Conservation (phyloP, 1,139 yeast species). For the Groenewaldozyma sp. region DNA sequence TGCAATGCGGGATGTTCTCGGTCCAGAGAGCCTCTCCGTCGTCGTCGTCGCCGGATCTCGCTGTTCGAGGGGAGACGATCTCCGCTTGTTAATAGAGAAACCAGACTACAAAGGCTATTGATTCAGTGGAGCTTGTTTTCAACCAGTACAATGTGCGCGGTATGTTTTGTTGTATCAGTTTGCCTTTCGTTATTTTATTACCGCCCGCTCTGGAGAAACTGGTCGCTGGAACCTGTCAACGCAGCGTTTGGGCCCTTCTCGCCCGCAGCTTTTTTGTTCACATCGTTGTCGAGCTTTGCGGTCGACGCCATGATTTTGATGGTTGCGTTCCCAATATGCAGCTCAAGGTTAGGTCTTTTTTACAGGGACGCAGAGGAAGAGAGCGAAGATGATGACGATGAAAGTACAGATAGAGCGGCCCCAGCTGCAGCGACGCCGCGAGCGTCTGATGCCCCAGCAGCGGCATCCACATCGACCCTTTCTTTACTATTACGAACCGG, state of each 20-base stretch:
- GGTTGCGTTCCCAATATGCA: neutral
- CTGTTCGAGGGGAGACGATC: neutral
- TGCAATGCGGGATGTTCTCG: neutral
- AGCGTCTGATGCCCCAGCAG: neutral
- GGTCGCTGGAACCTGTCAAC: neutral
- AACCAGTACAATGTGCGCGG: neutral
- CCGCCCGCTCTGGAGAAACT: slow-evolving; percentile 1
- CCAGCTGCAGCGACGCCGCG: neutral
- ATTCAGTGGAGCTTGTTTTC: neutral
- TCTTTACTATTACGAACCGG: neutral
- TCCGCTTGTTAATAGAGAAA: neutral
- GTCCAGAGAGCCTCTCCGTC: neutral
- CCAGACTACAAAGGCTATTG: neutral
- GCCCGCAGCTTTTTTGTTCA: slow-evolving; percentile 1
- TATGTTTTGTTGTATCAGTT: neutral
- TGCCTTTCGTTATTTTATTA: slow-evolving; percentile 1
- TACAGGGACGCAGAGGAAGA: neutral
- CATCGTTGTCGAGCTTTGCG: neutral
- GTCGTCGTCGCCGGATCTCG: no score
- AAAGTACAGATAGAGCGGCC: no score
- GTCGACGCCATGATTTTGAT: neutral
- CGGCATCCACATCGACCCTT: neutral
- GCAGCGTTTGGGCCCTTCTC: slow-evolving; percentile 2
- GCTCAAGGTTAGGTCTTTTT: neutral
- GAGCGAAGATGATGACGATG: no score